phyloP scores from a whole-genome alignment of 2,329 filamentous ascomycete species.

The Xylaria multiplex region DNA sequence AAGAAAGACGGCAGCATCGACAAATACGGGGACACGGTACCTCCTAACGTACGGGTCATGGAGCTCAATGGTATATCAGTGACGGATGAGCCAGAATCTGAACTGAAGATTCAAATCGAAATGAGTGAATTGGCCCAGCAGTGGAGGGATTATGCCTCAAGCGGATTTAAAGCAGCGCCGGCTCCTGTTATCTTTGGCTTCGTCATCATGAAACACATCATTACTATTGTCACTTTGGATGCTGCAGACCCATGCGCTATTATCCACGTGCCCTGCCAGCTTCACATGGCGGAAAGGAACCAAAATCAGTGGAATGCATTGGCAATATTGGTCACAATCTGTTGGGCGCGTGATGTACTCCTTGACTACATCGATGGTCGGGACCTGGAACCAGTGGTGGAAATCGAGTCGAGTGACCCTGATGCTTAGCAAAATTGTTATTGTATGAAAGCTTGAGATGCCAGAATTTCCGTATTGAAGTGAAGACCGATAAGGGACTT shows the following conservation, averaged over 20 bases:
- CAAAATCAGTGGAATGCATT: constrained; percentile 50
- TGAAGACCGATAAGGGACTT: background rate
- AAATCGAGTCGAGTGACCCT: constrained; percentile 39
- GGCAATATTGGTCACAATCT: constrained; percentile 49
- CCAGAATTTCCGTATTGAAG: background rate
- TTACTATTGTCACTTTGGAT: constrained; percentile 48
- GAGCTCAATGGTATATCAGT: constrained; percentile 33
- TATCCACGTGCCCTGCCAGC: constrained; percentile 44
- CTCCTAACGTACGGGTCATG: constrained; percentile 42
- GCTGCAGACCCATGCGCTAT: constrained; percentile 41
- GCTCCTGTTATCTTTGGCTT: constrained; percentile 48
- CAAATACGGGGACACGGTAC: constrained; percentile 37
- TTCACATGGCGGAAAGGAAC: constrained; percentile 47
- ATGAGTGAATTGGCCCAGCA: constrained; percentile 38
- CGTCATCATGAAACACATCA: constrained; percentile 47
- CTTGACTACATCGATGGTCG: constrained; percentile 31
- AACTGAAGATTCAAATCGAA: constrained; percentile 36
- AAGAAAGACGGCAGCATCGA: constrained; percentile 42
- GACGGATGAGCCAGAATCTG: constrained; percentile 34
- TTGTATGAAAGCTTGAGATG: constrained; percentile 26
- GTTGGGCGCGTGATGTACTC: constrained; percentile 48
- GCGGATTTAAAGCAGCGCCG: constrained; percentile 16
- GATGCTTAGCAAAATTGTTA: constrained; percentile 40
- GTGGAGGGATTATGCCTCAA: constrained; percentile 38
- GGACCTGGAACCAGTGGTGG: constrained; percentile 18